Evolutionary conservation across 768 basidiomycete species (phyloP).

Genomic region (Collybiopsis confluens): DNA sequence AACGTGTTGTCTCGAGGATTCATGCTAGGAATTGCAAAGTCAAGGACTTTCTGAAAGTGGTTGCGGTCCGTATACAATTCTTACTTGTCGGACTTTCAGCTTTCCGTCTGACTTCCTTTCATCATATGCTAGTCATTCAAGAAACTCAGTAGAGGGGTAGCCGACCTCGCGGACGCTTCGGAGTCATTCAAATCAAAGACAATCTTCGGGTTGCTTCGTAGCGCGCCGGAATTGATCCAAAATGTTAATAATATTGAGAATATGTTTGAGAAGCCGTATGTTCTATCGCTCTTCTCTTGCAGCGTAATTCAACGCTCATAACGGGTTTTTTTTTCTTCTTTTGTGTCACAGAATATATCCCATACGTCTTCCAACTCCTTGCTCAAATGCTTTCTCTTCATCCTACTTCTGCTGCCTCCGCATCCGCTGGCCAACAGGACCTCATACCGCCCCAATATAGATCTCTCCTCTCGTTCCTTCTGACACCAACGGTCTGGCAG

Average conservation of each 20-base stretch:
- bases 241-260: no score
- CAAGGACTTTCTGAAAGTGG: constrained; percentile 81
- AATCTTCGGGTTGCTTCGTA: no score
- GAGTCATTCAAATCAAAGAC: no score
- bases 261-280: no score
- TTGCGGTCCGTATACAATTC: constrained; percentile 47
- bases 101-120: no score
- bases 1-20: constrained; percentile 91
- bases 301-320: neutral
- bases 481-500: constrained; percentile 85
- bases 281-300: neutral
- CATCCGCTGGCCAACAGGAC: constrained; percentile 10
- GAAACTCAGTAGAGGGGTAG: no score
- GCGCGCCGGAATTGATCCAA: no score
- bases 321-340: neutral
- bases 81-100: neutral
- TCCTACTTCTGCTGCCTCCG: constrained; percentile 21
- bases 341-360: constrained; percentile 77
- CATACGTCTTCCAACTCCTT: constrained; percentile 95
- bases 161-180: no score
- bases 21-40: constrained; percentile 90
- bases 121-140: no score
- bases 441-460: constrained; percentile 75
- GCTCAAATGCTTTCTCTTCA: constrained; percentile 94
- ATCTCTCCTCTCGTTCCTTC: constrained; percentile 71